These are phyloP conservation scores for Emmonsia crescens DNA, from an alignment of 2,329 filamentous ascomycete genomes.

Conservation along the genomic window DNA sequence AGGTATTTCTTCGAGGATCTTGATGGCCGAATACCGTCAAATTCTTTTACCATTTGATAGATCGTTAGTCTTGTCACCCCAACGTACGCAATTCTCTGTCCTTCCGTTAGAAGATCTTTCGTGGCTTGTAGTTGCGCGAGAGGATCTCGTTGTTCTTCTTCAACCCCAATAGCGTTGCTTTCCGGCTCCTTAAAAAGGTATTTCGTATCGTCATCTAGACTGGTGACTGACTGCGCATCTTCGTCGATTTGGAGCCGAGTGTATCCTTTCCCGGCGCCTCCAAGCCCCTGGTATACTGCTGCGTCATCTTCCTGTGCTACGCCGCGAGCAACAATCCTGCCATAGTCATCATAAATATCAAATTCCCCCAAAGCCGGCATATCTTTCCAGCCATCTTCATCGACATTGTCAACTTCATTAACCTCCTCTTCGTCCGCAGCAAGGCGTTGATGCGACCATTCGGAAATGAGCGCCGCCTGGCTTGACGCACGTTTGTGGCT, in stretches of 20 bases:
- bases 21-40: slow-evolving; percentile 47
- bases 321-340: slow-evolving; percentile 74
- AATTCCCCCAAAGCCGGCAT: slow-evolving; percentile 92
- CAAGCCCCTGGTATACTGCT: slow-evolving; percentile 63
- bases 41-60: slow-evolving; percentile 60
- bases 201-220: slow-evolving; percentile 92
- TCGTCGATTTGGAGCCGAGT: slow-evolving; percentile 92
- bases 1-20: slow-evolving; percentile 63
- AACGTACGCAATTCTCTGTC: slow-evolving; percentile 91
- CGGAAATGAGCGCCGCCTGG: slow-evolving; percentile 45
- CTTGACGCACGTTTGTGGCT: slow-evolving; percentile 12
- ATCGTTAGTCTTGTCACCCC: slow-evolving; percentile 76
- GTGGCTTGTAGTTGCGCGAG: slow-evolving; percentile 88
- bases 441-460: slow-evolving; percentile 84
- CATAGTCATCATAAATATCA: slow-evolving; percentile 92
- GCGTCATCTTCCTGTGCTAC: slow-evolving; percentile 59
- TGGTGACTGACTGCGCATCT: slow-evolving; percentile 84
- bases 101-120: slow-evolving; percentile 88
- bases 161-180: slow-evolving; percentile 50
- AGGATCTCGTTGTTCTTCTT: slow-evolving; percentile 77
- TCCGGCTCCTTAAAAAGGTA: slow-evolving; percentile 78
- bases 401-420: slow-evolving; percentile 42
- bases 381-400: slow-evolving; percentile 72
- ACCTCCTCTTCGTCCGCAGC: slow-evolving; percentile 36
- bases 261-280: slow-evolving; percentile 88